phyloP scores from a whole-genome alignment of 192 early-diverging fungal genomes.

The Coemansia sp. region DNA sequence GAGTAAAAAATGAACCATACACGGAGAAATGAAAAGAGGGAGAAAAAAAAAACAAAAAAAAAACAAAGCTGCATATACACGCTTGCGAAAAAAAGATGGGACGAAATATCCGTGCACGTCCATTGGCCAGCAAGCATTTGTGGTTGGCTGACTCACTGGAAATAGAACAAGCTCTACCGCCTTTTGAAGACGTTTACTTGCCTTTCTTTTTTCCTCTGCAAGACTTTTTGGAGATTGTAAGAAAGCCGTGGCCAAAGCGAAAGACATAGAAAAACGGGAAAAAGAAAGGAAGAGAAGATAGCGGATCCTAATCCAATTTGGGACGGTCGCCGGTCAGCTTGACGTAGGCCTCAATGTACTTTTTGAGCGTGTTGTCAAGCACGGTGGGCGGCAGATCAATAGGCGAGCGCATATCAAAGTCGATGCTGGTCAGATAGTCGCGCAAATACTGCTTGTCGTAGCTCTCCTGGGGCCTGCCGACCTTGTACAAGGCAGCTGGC shows the following conservation, averaged over 20 bases:
- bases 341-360: constrained; percentile 90
- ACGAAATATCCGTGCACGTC: no score
- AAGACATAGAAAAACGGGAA: not conserved
- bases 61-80: not conserved
- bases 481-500: constrained; percentile 79
- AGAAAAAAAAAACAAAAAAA: not conserved
- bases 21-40: not conserved
- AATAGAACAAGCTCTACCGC: no score
- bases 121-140: no score
- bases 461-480: constrained; percentile 78
- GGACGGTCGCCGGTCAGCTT: constrained; percentile 77
- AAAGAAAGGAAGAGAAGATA: not conserved
- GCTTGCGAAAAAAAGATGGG: not conserved
- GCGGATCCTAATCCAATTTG: constrained; percentile 49
- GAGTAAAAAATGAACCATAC: not conserved
- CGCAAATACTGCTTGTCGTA: constrained; percentile 99
- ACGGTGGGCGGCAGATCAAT: constrained; percentile 86
- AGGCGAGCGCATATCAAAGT: constrained; percentile 80
- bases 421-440: constrained; percentile 84
- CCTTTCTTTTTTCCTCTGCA: not conserved
- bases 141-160: no score
- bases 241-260: not conserved
- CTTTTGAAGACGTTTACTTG: no score
- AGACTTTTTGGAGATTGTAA: not conserved
- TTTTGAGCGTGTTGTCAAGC: constrained; percentile 80